These are phyloP conservation scores for Epichloe coenophiala DNA, from an alignment of 2,329 filamentous ascomycete genomes.

Conservation along the genomic window DNA sequence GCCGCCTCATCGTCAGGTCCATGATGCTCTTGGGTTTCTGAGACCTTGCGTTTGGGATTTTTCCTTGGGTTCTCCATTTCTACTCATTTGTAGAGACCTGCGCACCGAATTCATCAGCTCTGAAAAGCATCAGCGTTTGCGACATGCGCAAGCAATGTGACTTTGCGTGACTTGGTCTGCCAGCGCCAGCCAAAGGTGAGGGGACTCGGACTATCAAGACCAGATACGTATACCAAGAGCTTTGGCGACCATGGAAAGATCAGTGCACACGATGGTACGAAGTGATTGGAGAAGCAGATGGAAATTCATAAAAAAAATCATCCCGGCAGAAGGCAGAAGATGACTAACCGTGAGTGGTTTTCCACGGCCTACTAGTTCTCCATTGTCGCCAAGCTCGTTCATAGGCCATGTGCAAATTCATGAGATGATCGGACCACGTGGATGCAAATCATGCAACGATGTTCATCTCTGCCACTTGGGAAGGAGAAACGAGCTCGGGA, in stretches of 20 bases:
- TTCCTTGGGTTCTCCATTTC: conserved; percentile 13
- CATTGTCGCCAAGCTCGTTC: neutral
- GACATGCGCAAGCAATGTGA: neutral
- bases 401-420: neutral
- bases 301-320: no score
- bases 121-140: no score
- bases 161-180: neutral
- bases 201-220: no score
- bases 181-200: neutral
- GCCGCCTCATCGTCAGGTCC: conserved; percentile 12
- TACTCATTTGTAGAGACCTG: neutral
- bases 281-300: no score
- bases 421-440: neutral
- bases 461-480: no score
- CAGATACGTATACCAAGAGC: neutral
- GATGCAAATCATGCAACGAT: neutral
- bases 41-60: conserved; percentile 32
- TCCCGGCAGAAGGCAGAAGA: neutral
- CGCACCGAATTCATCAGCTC: neutral
- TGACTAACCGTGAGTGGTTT: neutral
- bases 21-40: conserved; percentile 11
- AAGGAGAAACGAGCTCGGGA: no score
- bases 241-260: neutral
- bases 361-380: neutral
- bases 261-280: no score